These are phyloP conservation scores for Selaginella tamariscina DNA, from an alignment of 75 land plant genomes.

Conservation along the genomic window DNA sequence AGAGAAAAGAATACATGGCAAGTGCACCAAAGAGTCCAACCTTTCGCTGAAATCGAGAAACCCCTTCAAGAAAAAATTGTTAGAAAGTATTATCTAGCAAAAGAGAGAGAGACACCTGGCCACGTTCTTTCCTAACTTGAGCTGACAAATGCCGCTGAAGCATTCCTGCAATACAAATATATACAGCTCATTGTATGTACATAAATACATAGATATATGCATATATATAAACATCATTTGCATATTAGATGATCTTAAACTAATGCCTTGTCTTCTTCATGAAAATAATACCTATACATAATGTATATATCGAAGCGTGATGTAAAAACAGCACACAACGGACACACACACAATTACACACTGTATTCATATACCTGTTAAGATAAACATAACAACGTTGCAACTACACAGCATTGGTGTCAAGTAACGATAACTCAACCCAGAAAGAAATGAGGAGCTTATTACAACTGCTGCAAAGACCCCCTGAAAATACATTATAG, in stretches of 20 bases:
- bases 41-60: conserved; percentile 22
- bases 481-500: conserved; percentile 7
- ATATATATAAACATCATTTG: too few relatives aligned
- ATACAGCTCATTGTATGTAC: too few relatives aligned
- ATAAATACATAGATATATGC: too few relatives aligned
- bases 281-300: too few relatives aligned
- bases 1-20: conserved; percentile 22
- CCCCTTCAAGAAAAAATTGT: conserved; percentile 18
- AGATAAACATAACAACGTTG: conserved; percentile 13
- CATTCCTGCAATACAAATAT: conserved; percentile 20
- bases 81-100: too few relatives aligned
- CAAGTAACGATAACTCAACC: neutral
- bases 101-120: conserved; percentile 15
- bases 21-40: conserved; percentile 18
- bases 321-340: neutral
- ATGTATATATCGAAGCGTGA: too few relatives aligned
- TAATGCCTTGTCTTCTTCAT: too few relatives aligned
- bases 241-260: too few relatives aligned
- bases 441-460: conserved; percentile 14
- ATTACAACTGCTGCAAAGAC: conserved; percentile 19
- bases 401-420: conserved; percentile 20
- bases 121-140: conserved; percentile 25
- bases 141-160: conserved; percentile 24
- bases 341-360: neutral
- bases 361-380: too few relatives aligned